phyloP scores from a whole-genome alignment of 2,329 filamentous ascomycete species.

The Stemphylium vesicarium region DNA sequence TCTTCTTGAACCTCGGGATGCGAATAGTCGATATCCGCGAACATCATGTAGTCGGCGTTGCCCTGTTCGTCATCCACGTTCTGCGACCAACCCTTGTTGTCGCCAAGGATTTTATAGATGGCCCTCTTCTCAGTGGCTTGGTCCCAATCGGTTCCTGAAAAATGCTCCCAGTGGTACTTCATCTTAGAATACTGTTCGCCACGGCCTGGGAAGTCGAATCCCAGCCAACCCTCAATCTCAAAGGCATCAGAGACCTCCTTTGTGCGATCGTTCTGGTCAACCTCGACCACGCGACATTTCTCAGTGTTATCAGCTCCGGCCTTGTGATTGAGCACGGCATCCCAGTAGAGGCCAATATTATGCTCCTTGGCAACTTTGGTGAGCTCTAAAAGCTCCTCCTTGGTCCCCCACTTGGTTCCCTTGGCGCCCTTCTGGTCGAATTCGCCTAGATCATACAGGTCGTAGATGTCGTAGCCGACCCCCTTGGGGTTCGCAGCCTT shows the following conservation, averaged over 20 bases:
- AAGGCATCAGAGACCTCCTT: slow-evolving; percentile 61
- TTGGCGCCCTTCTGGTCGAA: slow-evolving; percentile 72
- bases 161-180: slow-evolving; percentile 72
- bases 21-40: slow-evolving; percentile 70
- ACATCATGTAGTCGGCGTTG: slow-evolving; percentile 75
- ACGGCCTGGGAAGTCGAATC: slow-evolving; percentile 69
- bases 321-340: slow-evolving; percentile 76
- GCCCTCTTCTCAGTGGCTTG: slow-evolving; percentile 62
- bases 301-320: slow-evolving; percentile 71
- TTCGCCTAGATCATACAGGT: slow-evolving; percentile 73
- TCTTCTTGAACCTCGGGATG: slow-evolving; percentile 66
- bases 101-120: slow-evolving; percentile 70
- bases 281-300: slow-evolving; percentile 67
- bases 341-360: slow-evolving; percentile 68
- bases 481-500: slow-evolving; percentile 67
- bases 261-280: slow-evolving; percentile 65
- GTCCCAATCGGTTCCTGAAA: slow-evolving; percentile 72
- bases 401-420: slow-evolving; percentile 72
- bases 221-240: slow-evolving; percentile 72
- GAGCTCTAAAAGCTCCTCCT: slow-evolving; percentile 65
- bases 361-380: slow-evolving; percentile 58
- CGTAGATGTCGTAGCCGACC: slow-evolving; percentile 69
- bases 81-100: slow-evolving; percentile 68
- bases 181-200: slow-evolving; percentile 64
- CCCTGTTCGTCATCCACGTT: slow-evolving; percentile 69